A percentile compares a stretch with the other conserved stretches of the same genome.
Evolutionary conservation across 441 rosid genomes (phyloP).

Genomic region (Populus trichocarpa): DNA sequence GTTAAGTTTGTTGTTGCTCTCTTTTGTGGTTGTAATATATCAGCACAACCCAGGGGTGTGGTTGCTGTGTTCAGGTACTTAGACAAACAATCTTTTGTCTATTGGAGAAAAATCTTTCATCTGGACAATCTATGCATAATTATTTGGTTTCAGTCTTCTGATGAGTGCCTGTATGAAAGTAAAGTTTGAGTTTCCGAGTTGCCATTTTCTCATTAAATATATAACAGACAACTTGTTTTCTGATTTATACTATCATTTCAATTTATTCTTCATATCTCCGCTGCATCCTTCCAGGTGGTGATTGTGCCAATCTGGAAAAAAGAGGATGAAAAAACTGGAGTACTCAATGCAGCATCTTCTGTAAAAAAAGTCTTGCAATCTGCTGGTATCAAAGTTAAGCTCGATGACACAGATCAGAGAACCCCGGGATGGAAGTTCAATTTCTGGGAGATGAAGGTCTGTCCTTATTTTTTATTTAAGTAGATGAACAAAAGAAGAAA

Average conservation of each 20-base stretch:
- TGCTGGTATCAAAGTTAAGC: slow-evolving; percentile 75
- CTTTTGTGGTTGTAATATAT: not conserved
- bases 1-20: not conserved
- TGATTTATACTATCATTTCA: not conserved
- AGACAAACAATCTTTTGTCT: not conserved
- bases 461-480: not conserved
- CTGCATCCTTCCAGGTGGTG: slow-evolving; percentile 51
- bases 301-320: slow-evolving; percentile 93
- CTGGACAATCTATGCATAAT: not conserved
- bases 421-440: slow-evolving; percentile 96
- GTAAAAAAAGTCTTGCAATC: slow-evolving; percentile 53
- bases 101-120: not conserved
- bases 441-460: slow-evolving; percentile 97
- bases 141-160: not conserved
- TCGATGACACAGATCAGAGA: slow-evolving; percentile 76
- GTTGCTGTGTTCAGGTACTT: not conserved
- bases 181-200: not conserved
- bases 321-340: slow-evolving; percentile 63
- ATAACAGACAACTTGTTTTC: not conserved
- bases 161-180: not conserved
- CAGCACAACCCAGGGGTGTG: not conserved
- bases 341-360: slow-evolving; percentile 66
- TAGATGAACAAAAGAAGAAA: not conserved
- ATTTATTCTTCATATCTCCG: slow-evolving; percentile 2
- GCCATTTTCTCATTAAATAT: not conserved